Evolutionary conservation across 2,329 filamentous ascomycete species (phyloP).

Genomic region (Cucurbitaria berberidis): DNA sequence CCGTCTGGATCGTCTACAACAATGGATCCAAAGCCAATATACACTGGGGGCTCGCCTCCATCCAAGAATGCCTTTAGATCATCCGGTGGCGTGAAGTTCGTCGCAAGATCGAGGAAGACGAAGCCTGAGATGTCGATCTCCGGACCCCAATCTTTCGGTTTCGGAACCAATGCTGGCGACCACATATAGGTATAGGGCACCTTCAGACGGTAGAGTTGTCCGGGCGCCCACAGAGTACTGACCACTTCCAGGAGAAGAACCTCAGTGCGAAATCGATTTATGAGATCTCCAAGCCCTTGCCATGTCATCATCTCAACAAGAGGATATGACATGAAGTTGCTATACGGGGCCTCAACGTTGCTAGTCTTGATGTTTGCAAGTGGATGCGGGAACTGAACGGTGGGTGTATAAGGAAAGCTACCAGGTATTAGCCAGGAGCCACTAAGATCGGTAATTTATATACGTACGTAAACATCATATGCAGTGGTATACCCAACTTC

Average conservation of each 20-base stretch:
- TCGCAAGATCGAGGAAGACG: conserved; percentile 74
- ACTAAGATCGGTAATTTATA: too few species aligned
- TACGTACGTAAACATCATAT: conserved; percentile 87
- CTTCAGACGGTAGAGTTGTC: conserved; percentile 72
- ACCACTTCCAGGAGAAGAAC: conserved; percentile 75
- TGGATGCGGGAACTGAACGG: conserved; percentile 76
- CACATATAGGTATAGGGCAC: conserved; percentile 76
- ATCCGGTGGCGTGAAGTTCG: conserved; percentile 64
- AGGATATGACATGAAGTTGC: conserved; percentile 82
- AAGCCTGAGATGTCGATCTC: conserved; percentile 79
- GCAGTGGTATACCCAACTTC: conserved; percentile 74
- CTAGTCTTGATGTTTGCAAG: conserved; percentile 75
- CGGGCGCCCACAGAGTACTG: conserved; percentile 77
- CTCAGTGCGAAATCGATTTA: conserved; percentile 75
- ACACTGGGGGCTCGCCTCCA: conserved; percentile 63
- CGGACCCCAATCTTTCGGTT: conserved; percentile 70
- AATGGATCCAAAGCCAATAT: conserved; percentile 79
- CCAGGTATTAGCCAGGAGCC: conserved; percentile 13
- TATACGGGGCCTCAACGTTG: conserved; percentile 74
- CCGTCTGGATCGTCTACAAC: conserved; percentile 73
- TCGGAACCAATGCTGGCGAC: conserved; percentile 69
- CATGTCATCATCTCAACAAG: conserved; percentile 78
- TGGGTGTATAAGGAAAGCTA: conserved; percentile 76
- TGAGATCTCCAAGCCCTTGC: conserved; percentile 72
- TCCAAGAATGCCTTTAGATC: conserved; percentile 54